A percentile compares a stretch with the other conserved stretches of the same genome.
Evolutionary conservation across 768 basidiomycete species (phyloP).

Genomic region (Omphalotus guepiniiformis): DNA sequence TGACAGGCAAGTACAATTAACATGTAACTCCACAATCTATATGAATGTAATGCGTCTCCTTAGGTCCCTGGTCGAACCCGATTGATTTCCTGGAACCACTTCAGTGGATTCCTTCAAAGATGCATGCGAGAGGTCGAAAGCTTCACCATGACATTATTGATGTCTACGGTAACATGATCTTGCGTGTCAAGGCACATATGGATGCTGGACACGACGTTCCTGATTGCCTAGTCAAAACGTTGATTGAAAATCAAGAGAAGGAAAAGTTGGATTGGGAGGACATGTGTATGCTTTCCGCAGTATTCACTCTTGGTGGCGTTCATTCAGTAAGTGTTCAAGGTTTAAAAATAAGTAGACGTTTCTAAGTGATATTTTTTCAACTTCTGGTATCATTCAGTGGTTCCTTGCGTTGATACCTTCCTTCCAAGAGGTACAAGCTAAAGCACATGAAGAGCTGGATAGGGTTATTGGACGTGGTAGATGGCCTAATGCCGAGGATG

Average conservation of each 20-base stretch:
- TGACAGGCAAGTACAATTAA: slow-evolving; percentile 29
- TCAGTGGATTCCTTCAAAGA: slow-evolving; percentile 34
- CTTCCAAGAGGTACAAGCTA: slow-evolving; percentile 24
- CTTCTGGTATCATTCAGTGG: slow-evolving; percentile 30
- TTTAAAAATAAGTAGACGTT: too few species aligned
- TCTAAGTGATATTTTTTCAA: too few species aligned
- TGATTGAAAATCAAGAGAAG: slow-evolving; percentile 28
- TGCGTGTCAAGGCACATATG: slow-evolving; percentile 31
- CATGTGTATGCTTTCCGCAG: slow-evolving; percentile 35
- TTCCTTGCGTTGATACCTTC: slow-evolving; percentile 26
- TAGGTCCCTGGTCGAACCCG: slow-evolving; percentile 41
- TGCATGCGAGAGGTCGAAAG: slow-evolving; percentile 32
- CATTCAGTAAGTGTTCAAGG: slow-evolving; percentile 30
- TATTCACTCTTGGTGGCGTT: slow-evolving; percentile 44
- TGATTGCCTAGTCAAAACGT: slow-evolving; percentile 38
- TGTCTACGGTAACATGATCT: slow-evolving; percentile 35
- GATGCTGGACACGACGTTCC: slow-evolving; percentile 33
- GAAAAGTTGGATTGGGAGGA: slow-evolving; percentile 35
- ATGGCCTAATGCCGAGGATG: slow-evolving; percentile 22
- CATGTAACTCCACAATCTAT: slow-evolving; percentile 4
- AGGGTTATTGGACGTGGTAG: slow-evolving; percentile 28
- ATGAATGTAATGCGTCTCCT: slow-evolving; percentile 7
- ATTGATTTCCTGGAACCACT: slow-evolving; percentile 42
- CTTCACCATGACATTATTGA: slow-evolving; percentile 35
- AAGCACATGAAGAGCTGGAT: slow-evolving; percentile 32